Base-by-base conservation (phyloP, 2,329 filamentous ascomycete genomes). In the Ophiostoma sp. region DNA sequence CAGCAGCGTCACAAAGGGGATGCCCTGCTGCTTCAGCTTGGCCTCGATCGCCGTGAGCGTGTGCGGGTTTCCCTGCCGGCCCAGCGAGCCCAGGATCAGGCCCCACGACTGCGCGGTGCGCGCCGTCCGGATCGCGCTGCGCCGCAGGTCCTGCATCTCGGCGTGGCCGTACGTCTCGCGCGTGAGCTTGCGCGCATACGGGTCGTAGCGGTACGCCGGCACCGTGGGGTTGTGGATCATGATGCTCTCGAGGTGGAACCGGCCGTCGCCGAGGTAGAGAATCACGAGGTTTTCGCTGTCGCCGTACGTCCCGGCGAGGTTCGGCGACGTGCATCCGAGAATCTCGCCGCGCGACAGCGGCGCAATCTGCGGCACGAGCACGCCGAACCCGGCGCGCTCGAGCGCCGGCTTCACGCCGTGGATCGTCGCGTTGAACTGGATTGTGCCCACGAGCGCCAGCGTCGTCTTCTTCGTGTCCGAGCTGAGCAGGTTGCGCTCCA, bases 161-260 rank as follows among this genome's bases (percentile, higher is more conserved):
- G 90, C 86, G 77, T 99, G 95, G 58, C 91, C 91, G 78, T 99
- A 99, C 38, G 86, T 89, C 79, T 99, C 96, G 72, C 91, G 89
- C 1, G 94, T 97, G 41, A 99, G 85, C 69, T 91, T 92, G 65
- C 94, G 87, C 11, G 93, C 95, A 80, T 99, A 99, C 0, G 96
- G 95, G 76, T 99, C 95, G 78, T 99, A 99, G 72, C 95, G 87
- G 79, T 97, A 99, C 1, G 96, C 94, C 0, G 94, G 91, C 47
- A 97, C 86, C 5, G 82, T 80, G 0, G 96, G 95, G 79, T 99
- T 99, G 76, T 98, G 95, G 73, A 99, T 99, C 94, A 99, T 99
- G 75, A 96, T 94, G 75, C 92, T 96, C 79, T 99, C 95, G 60
- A 99, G 89, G 77, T 99, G 95, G 81, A 97, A 97, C 69, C 93